phyloP scores from a whole-genome alignment of 768 basidiomycete genomes.

The Russula vinacea region DNA sequence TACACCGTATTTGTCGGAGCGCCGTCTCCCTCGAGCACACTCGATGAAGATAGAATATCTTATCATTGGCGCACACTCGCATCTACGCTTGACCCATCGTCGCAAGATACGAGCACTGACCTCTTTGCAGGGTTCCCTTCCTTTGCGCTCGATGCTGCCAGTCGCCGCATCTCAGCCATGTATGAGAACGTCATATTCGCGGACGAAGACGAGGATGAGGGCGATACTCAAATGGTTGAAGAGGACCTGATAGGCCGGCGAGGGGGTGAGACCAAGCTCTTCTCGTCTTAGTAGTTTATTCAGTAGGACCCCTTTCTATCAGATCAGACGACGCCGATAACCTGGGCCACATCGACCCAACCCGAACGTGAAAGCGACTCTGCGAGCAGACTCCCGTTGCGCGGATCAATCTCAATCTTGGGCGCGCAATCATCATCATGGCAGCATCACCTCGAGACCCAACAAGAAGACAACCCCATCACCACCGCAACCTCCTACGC shows the following conservation, averaged over 20 bases:
- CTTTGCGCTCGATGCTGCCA: conserved; percentile 65
- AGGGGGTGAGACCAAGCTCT: not conserved
- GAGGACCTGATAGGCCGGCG: conserved; percentile 15
- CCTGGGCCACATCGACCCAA: conserved; percentile 24
- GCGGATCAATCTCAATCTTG: conserved; percentile 16
- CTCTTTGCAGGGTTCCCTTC: conserved; percentile 24
- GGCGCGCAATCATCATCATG: not conserved
- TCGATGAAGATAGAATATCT: conserved; percentile 35
- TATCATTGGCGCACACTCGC: conserved; percentile 50
- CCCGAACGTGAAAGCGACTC: conserved; percentile 2
- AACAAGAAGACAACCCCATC: conserved; percentile 39
- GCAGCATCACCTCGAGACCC: conserved; percentile 14
- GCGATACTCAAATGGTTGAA: conserved; percentile 15
- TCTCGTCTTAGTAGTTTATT: not conserved
- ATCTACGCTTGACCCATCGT: conserved; percentile 29
- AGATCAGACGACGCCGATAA: conserved; percentile 23
- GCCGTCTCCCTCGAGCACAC: conserved; percentile 38
- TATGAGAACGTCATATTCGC: conserved; percentile 74
- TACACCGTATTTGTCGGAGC: conserved; percentile 57
- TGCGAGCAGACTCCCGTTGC: conserved; percentile 14
- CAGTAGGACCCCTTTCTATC: not conserved
- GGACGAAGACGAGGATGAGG: conserved; percentile 37
- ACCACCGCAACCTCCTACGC: conserved; percentile 31
- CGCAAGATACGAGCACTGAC: conserved; percentile 29
- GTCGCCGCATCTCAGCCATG: conserved; percentile 61